Conservation (phyloP, 2,329 filamentous ascomycete species). For the Microdochium bolleyi region DNA sequence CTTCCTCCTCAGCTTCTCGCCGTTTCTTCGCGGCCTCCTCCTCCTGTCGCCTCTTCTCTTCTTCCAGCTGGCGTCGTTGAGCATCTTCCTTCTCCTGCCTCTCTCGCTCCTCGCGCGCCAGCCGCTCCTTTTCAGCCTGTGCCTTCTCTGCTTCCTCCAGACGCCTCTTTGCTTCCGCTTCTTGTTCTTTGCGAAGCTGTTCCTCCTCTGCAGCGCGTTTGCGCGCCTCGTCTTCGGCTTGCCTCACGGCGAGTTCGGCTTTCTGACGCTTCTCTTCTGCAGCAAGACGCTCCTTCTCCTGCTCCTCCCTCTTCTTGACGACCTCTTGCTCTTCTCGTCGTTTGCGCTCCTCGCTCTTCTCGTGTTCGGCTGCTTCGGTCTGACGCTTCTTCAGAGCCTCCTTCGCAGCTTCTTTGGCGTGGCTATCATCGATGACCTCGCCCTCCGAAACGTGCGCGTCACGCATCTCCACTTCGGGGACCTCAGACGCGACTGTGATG, state of each 20-base stretch:
- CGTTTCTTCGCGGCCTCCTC: conserved; percentile 18
- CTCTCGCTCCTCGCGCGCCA: conserved; percentile 7
- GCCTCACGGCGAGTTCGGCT: conserved; percentile 17
- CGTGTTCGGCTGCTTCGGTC: conserved; percentile 15
- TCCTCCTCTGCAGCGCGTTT: conserved; percentile 27
- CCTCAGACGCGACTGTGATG: conserved; percentile 51
- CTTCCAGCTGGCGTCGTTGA: conserved; percentile 11
- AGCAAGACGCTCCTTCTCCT: conserved; percentile 14
- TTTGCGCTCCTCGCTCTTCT: conserved; percentile 23
- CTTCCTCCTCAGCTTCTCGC: conserved; percentile 27
- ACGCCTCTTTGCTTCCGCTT: conserved; percentile 13
- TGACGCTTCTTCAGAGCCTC: conserved; percentile 26
- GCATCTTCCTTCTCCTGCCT: conserved; percentile 26
- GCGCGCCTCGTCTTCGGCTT: conserved; percentile 25
- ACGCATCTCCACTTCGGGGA: conserved; percentile 47
- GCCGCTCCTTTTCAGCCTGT: conserved; percentile 5
- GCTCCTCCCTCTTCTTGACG: conserved; percentile 14
- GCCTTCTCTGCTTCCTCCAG: conserved; percentile 9
- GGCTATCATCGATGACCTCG: conserved; percentile 15
- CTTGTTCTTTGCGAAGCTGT: conserved; percentile 19
- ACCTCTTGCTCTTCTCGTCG: conserved; percentile 11
- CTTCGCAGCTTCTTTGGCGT: conserved; percentile 22
- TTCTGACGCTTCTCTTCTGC: conserved; percentile 18
- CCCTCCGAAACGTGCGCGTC: conserved; percentile 29
- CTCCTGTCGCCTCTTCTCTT: conserved; percentile 13